Percentiles rank a stretch among this genome's conserved stretches.
Evolutionary conservation across 73 alveolate genomes (phyloP).

Genomic region (Paramecium tetraurelia): DNA sequence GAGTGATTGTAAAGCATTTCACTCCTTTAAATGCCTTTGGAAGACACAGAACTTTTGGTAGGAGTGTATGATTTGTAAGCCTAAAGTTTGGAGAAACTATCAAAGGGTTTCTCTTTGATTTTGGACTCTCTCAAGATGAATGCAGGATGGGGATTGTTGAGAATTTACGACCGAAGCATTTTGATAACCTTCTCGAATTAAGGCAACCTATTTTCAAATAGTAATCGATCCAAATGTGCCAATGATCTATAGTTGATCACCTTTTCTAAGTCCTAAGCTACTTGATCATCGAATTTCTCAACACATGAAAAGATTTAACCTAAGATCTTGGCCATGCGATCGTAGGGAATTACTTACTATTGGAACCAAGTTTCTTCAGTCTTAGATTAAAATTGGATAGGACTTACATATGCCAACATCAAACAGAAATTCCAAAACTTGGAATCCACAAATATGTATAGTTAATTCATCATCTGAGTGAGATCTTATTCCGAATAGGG

Average conservation of each 20-base stretch:
- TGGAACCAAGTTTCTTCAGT: neutral
- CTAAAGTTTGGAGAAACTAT: neutral
- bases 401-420: slow-evolving; percentile 10
- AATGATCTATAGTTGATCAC: neutral
- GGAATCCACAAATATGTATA: neutral
- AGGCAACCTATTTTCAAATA: neutral
- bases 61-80: neutral
- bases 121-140: neutral
- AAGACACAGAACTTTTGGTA: neutral
- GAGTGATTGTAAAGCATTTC: slow-evolving; percentile 6
- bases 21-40: neutral
- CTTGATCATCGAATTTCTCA: neutral
- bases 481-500: neutral
- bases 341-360: neutral
- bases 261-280: neutral
- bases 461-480: neutral
- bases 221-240: slow-evolving; percentile 16
- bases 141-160: neutral
- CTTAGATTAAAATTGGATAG: neutral
- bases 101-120: neutral
- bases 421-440: slow-evolving; percentile 12
- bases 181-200: neutral
- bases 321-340: neutral
- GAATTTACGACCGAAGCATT: neutral
- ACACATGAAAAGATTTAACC: slow-evolving; percentile 8